phyloP scores from a whole-genome alignment of 2,329 filamentous ascomycete species.

The Hypoxylon sp. region DNA sequence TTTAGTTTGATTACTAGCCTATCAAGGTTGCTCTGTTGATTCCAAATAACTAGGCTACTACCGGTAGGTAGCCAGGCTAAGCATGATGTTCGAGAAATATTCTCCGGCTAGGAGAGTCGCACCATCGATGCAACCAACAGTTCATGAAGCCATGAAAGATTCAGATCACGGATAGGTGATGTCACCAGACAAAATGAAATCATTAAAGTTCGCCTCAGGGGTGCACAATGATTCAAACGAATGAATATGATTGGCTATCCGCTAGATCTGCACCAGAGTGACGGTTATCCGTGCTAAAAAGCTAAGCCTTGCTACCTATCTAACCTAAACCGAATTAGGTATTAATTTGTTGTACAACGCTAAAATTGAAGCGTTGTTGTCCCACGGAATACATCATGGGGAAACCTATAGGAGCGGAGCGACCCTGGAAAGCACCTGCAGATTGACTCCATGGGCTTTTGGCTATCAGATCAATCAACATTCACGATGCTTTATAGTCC shows the following conservation, averaged over 20 bases:
- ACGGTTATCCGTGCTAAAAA: neutral
- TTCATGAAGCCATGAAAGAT: too few relatives aligned
- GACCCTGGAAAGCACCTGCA: neutral
- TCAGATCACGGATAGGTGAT: conserved; percentile 6
- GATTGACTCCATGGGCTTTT: neutral
- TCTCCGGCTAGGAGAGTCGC: neutral
- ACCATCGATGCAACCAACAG: neutral
- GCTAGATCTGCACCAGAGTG: neutral
- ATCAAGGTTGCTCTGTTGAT: neutral
- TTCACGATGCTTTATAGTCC: conserved; percentile 1
- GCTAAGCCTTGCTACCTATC: neutral
- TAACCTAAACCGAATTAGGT: conserved; percentile 7
- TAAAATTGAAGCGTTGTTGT: neutral
- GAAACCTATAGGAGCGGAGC: neutral
- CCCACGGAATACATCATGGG: conserved; percentile 1
- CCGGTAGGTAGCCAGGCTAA: conserved; percentile 22
- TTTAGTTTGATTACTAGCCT: conserved; percentile 2
- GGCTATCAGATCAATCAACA: conserved; percentile 5
- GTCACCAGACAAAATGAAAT: conserved; percentile 1
- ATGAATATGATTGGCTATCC: neutral
- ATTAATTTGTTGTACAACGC: neutral
- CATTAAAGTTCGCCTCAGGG: neutral
- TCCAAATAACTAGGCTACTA: neutral
- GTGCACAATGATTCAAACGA: neutral
- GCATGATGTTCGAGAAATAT: conserved; percentile 1